Conservation (phyloP, 768 basidiomycete genomes). For the Rhizopogon sp. region DNA sequence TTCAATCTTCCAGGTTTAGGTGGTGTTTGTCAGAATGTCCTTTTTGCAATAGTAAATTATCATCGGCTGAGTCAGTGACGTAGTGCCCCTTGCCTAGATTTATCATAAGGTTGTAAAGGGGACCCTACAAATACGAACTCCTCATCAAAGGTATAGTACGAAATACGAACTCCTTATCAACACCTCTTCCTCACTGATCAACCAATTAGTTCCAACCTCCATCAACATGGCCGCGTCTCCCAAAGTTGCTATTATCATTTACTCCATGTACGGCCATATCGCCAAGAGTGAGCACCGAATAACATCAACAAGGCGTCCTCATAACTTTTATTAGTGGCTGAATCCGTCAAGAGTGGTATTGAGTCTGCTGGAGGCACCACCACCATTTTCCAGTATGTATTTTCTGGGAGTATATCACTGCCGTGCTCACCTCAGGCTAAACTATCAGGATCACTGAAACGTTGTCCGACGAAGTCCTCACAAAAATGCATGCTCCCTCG, state of each 20-base stretch:
- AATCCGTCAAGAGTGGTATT: constrained; percentile 42
- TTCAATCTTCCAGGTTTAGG: constrained; percentile 5
- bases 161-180: not conserved
- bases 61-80: constrained; percentile 2
- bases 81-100: not conserved
- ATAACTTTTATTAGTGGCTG: constrained; percentile 48
- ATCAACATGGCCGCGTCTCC: constrained; percentile 40
- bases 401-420: not conserved
- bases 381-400: constrained; percentile 50
- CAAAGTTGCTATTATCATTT: constrained; percentile 66
- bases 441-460: constrained; percentile 70
- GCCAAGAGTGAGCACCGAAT: constrained; percentile 44
- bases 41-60: not conserved
- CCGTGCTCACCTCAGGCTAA: not conserved
- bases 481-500: constrained; percentile 64
- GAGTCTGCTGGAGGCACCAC: constrained; percentile 43
- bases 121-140: too few species aligned
- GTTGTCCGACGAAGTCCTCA: constrained; percentile 60
- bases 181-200: not conserved
- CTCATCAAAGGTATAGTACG: not conserved
- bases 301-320: not conserved
- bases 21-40: not conserved
- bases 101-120: not conserved
- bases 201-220: not conserved
- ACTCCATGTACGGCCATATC: constrained; percentile 73